Conservation (phyloP, 805 yeast species). For the Kazachstania psychrophila region DNA sequence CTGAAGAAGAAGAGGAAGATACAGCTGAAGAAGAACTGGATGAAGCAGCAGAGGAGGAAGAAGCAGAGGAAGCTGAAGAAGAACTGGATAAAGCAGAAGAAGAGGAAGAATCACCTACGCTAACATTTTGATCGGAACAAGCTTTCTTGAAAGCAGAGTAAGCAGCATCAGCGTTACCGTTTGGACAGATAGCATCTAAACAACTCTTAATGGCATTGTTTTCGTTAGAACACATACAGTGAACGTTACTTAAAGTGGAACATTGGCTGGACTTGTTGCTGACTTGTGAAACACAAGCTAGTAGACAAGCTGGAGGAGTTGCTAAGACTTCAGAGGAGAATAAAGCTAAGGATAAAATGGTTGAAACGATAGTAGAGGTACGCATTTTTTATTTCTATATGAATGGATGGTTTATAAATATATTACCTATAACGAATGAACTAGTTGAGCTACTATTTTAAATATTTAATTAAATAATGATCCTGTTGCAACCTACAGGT, state of each 20-base stretch:
- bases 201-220: conserved; percentile 48
- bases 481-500: no score
- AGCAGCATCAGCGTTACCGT: conserved; percentile 50
- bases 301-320: conserved; percentile 84
- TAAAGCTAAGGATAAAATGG: conserved; percentile 21
- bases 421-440: no score
- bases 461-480: no score
- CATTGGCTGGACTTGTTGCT: conserved; percentile 45
- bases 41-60: conserved; percentile 27
- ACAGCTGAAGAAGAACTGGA: conserved; percentile 24
- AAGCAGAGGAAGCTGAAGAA: conserved; percentile 28
- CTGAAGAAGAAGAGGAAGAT: conserved; percentile 22
- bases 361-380: conserved; percentile 20
- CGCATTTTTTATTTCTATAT: no score
- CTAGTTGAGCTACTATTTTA: no score
- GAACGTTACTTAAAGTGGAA: conserved; percentile 49
- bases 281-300: conserved; percentile 79
- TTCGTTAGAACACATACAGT: conserved; percentile 60
- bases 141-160: conserved; percentile 44
- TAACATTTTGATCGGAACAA: conserved; percentile 41
- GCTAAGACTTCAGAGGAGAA: conserved; percentile 38
- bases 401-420: no score
- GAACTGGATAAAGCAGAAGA: conserved; percentile 29
- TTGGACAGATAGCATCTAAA: conserved; percentile 61
- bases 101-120: conserved; percentile 27